Conservation (phyloP, 2,329 filamentous ascomycete species). For the Eutypa lata region DNA sequence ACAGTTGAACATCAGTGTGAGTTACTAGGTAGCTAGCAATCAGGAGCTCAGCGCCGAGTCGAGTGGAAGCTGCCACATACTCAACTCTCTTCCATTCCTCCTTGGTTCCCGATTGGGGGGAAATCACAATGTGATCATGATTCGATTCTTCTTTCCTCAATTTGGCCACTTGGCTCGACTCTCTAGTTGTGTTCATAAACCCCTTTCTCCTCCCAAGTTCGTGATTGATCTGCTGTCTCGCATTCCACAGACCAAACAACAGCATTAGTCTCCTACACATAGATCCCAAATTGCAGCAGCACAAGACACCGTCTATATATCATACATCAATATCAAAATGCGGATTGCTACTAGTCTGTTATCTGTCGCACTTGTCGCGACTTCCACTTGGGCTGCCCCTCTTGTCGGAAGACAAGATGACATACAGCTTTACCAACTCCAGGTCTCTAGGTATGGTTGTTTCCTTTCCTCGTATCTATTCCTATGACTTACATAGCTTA, state of each 20-base stretch:
- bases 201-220: background rate
- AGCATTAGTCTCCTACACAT: background rate
- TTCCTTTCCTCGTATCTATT: background rate
- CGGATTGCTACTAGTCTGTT: conserved; percentile 21
- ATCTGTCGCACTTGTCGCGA: conserved; percentile 20
- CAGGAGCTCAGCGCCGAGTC: too few species aligned
- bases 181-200: background rate
- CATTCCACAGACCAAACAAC: background rate
- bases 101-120: background rate
- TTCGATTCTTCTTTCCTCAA: background rate
- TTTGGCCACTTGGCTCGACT: background rate
- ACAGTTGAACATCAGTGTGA: background rate
- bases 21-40: too few species aligned
- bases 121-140: background rate
- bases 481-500: conserved; percentile 1
- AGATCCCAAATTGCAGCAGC: background rate
- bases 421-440: conserved; percentile 24
- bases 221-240: background rate
- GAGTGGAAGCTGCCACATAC: too few species aligned
- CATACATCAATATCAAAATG: conserved; percentile 16
- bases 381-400: conserved; percentile 18
- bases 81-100: background rate
- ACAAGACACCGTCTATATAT: background rate
- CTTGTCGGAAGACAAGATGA: conserved; percentile 12
- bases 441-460: conserved; percentile 16